Percentiles rank a stretch among this genome's conserved stretches.
Evolutionary conservation across 306 rosid genomes (phyloP).

Genomic region (Medicago lupulina): DNA sequence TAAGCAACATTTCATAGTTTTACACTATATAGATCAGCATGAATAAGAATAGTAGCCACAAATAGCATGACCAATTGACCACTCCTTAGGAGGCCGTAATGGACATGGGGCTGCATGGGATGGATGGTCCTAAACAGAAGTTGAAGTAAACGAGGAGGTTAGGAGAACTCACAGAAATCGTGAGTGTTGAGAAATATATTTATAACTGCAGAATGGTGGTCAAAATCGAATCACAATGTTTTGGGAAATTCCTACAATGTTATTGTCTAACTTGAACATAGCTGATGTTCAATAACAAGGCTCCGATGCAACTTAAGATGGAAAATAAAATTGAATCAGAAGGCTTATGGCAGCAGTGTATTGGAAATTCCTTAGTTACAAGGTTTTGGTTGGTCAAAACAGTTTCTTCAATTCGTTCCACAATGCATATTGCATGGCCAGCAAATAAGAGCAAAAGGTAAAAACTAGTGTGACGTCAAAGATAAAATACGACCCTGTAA

Average conservation of each 20-base stretch:
- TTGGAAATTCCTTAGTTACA: slow-evolving; percentile 10
- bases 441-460: not conserved
- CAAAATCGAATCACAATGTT: not conserved
- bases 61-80: not conserved
- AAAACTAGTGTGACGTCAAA: slow-evolving; percentile 6
- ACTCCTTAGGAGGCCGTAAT: not conserved
- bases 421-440: slow-evolving; percentile 8
- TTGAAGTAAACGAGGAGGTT: not conserved
- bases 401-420: slow-evolving; percentile 3
- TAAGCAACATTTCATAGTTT: slow-evolving; percentile 11
- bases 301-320: too few relatives aligned
- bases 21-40: not conserved
- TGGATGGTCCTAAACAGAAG: not conserved
- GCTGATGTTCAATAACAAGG: too few relatives aligned
- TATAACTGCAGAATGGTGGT: not conserved
- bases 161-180: not conserved
- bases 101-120: slow-evolving; percentile 10
- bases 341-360: not conserved
- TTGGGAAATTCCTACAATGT: not conserved
- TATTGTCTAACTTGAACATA: too few relatives aligned
- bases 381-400: not conserved
- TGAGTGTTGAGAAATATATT: not conserved
- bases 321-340: not conserved
- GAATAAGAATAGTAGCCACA: slow-evolving; percentile 10
- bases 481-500: slow-evolving; percentile 1